These are phyloP conservation scores for Pilobolus umbonatus DNA, from an alignment of 192 early-diverging fungal genomes.

Conservation along the genomic window DNA sequence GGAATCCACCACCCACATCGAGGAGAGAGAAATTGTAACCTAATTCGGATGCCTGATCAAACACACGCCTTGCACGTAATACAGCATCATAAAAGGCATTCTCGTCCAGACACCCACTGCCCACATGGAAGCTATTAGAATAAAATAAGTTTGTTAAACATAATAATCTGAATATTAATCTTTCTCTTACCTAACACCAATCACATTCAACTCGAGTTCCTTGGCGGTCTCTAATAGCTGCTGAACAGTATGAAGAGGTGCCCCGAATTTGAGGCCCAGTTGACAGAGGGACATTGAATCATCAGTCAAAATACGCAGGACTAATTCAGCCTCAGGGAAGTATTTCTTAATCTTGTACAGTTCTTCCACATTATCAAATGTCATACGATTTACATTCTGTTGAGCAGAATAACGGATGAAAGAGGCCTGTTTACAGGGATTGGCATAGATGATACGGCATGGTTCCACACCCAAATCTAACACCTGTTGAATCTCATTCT, in stretches of 20 bases:
- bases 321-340: slow-evolving; percentile 78
- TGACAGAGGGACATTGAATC: slow-evolving; percentile 90
- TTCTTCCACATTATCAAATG: slow-evolving; percentile 99
- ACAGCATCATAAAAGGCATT: slow-evolving; percentile 90
- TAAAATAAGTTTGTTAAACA: not conserved
- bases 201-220: slow-evolving; percentile 77
- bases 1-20: slow-evolving; percentile 95
- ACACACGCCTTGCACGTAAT: slow-evolving; percentile 73
- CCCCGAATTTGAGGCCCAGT: slow-evolving; percentile 97
- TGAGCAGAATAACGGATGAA: slow-evolving; percentile 83
- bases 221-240: slow-evolving; percentile 69
- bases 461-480: slow-evolving; percentile 70
- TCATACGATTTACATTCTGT: slow-evolving; percentile 86
- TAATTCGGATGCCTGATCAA: slow-evolving; percentile 75
- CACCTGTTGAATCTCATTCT: slow-evolving; percentile 81
- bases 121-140: slow-evolving; percentile 85
- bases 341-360: slow-evolving; percentile 84
- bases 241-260: slow-evolving; percentile 63
- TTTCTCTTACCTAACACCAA: slow-evolving; percentile 61
- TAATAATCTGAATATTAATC: not conserved
- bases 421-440: slow-evolving; percentile 98
- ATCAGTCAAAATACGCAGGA: slow-evolving; percentile 94
- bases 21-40: slow-evolving; percentile 75
- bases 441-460: slow-evolving; percentile 89
- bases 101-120: slow-evolving; percentile 89